Conservation (phyloP, 805 yeast species). For the Saturnispora gosingensis region DNA sequence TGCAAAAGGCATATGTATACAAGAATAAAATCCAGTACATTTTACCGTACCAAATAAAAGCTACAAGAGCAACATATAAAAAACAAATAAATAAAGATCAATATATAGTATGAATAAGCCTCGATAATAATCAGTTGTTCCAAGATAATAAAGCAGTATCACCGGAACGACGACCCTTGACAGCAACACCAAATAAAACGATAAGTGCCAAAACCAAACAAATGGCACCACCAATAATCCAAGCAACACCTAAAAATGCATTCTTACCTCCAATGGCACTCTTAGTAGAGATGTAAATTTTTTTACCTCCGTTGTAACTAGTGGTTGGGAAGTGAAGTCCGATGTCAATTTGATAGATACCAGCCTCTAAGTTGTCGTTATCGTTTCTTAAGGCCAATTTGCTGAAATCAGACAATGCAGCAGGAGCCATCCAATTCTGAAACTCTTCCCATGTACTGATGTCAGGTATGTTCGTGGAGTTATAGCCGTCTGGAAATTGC, state of each 20-base stretch:
- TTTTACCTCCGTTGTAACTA: constrained; percentile 59
- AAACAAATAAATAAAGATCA: background rate
- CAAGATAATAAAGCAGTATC: constrained; percentile 65
- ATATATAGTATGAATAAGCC: background rate
- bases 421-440: constrained; percentile 83
- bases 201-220: constrained; percentile 49
- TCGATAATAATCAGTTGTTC: constrained; percentile 34
- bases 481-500: constrained; percentile 65
- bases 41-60: background rate
- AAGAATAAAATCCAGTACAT: background rate
- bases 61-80: background rate
- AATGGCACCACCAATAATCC: constrained; percentile 69
- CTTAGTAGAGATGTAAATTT: constrained; percentile 57
- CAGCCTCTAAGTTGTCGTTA: constrained; percentile 42
- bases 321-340: constrained; percentile 77
- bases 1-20: background rate
- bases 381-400: constrained; percentile 60
- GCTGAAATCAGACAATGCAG: constrained; percentile 60
- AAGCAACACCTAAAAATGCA: constrained; percentile 58
- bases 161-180: constrained; percentile 63
- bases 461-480: constrained; percentile 60
- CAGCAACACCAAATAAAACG: constrained; percentile 44
- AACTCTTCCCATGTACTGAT: constrained; percentile 56
- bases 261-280: constrained; percentile 73
- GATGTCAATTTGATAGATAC: constrained; percentile 53